phyloP scores from a whole-genome alignment of 2,329 filamentous ascomycete species.

The Aureobasidium melanogenum region DNA sequence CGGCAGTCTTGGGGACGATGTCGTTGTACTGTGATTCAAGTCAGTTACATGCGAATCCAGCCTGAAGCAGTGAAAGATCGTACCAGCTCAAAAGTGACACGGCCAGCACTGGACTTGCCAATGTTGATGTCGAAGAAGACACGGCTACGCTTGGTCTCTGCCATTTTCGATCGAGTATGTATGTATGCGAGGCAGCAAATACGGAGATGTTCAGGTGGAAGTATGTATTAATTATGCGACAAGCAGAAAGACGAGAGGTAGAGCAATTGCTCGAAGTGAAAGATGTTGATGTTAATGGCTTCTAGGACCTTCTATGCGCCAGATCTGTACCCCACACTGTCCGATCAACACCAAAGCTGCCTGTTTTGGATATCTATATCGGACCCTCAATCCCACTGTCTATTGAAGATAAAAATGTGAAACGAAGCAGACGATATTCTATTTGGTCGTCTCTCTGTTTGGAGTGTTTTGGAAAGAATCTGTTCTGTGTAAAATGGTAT shows the following conservation, averaged over 20 bases:
- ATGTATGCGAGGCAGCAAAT: neutral
- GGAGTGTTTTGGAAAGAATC: neutral
- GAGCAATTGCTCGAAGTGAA: neutral
- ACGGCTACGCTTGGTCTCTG: slow-evolving; percentile 49
- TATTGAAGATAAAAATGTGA: neutral
- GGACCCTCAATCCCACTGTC: neutral
- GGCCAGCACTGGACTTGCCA: slow-evolving; percentile 62
- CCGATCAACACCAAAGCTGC: neutral
- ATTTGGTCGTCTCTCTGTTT: neutral
- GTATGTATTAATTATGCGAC: neutral
- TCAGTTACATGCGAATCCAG: neutral
- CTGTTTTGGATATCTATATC: neutral
- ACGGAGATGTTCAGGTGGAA: neutral
- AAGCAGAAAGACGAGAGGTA: neutral
- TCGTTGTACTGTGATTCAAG: slow-evolving; percentile 32
- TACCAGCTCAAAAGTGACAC: slow-evolving; percentile 79
- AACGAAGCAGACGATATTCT: neutral
- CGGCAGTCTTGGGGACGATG: slow-evolving; percentile 85
- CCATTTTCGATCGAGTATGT: slow-evolving; percentile 6
- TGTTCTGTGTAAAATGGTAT: slow-evolving; percentile 3
- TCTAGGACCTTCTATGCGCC: slow-evolving; percentile 7
- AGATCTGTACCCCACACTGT: neutral
- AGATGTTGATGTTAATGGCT: neutral
- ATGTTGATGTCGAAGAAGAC: slow-evolving; percentile 93
- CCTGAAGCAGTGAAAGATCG: slow-evolving; percentile 21